These are phyloP conservation scores for Psilocybe sp. DNA, from an alignment of 768 basidiomycete genomes.

Conservation along the genomic window DNA sequence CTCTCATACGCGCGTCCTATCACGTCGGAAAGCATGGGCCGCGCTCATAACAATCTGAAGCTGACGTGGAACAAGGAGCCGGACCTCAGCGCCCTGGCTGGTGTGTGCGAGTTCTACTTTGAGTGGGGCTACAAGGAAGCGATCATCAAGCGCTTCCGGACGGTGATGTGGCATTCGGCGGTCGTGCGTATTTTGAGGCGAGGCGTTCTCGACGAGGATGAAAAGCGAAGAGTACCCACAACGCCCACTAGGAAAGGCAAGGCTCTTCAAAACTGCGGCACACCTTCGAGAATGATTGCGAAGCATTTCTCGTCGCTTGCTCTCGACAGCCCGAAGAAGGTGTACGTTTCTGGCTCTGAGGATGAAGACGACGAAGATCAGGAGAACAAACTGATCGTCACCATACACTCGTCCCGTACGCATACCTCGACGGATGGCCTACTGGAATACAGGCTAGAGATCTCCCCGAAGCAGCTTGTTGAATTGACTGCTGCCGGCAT, in stretches of 20 bases:
- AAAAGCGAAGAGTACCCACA: constrained; percentile 15
- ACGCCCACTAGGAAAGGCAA: constrained; percentile 36
- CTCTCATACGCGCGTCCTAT: constrained; percentile 77
- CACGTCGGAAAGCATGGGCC: constrained; percentile 61
- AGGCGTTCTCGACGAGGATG: constrained; percentile 50
- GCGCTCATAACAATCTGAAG: constrained; percentile 30
- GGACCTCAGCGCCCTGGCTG: constrained; percentile 68
- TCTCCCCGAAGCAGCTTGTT: constrained; percentile 67
- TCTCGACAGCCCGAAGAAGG: constrained; percentile 24
- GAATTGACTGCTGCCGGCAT: constrained; percentile 64
- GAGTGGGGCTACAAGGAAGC: constrained; percentile 88
- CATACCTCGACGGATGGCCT: constrained; percentile 71
- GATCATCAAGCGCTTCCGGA: constrained; percentile 82
- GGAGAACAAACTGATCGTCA: constrained; percentile 48
- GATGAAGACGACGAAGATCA: constrained; percentile 31
- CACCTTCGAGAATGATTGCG: constrained; percentile 54
- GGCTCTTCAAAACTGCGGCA: constrained; percentile 30
- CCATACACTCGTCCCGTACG: constrained; percentile 61
- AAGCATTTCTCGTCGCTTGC: constrained; percentile 50
- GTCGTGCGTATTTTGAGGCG: constrained; percentile 72
- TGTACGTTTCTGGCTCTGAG: constrained; percentile 18
- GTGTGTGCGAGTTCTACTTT: constrained; percentile 81
- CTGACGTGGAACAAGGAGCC: constrained; percentile 58
- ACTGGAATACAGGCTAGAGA: constrained; percentile 78
- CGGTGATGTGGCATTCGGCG: constrained; percentile 76